These are phyloP conservation scores for Heteromeles arbutifolia DNA, from an alignment of 306 rosid genomes.

Conservation along the genomic window DNA sequence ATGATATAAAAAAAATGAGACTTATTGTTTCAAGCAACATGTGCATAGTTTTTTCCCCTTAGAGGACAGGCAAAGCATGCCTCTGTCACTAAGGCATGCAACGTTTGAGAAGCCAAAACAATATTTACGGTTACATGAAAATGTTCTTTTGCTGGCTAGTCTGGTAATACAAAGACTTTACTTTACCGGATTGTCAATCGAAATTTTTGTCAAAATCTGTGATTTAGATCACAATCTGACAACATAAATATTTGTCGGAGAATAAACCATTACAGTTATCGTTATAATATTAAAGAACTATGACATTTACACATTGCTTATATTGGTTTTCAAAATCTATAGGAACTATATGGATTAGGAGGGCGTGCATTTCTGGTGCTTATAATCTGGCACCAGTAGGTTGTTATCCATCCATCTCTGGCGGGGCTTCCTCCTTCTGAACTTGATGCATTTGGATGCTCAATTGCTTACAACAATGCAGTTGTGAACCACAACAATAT, in stretches of 20 bases:
- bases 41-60: background rate
- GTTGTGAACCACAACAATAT: constrained; percentile 52
- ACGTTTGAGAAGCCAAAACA: too few species aligned
- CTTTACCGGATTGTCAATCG: too few species aligned
- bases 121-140: too few species aligned
- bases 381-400: constrained; percentile 81
- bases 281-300: too few species aligned
- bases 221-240: background rate
- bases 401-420: constrained; percentile 62
- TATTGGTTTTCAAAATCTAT: constrained; percentile 9
- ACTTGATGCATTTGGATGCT: constrained; percentile 67
- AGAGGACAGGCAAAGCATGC: background rate
- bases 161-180: too few species aligned
- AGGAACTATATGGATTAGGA: constrained; percentile 68
- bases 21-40: background rate
- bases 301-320: background rate
- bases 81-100: too few species aligned
- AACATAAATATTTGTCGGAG: background rate
- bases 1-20: background rate
- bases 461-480: constrained; percentile 52
- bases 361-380: constrained; percentile 62
- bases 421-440: constrained; percentile 57
- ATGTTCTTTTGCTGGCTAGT: background rate
- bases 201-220: too few species aligned
- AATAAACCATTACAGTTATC: background rate